Percentiles rank a stretch among this genome's conserved stretches.
Evolutionary conservation across 495 filamentous ascomycete genomes (phyloP).

Genomic region (Penicillium lividum): DNA sequence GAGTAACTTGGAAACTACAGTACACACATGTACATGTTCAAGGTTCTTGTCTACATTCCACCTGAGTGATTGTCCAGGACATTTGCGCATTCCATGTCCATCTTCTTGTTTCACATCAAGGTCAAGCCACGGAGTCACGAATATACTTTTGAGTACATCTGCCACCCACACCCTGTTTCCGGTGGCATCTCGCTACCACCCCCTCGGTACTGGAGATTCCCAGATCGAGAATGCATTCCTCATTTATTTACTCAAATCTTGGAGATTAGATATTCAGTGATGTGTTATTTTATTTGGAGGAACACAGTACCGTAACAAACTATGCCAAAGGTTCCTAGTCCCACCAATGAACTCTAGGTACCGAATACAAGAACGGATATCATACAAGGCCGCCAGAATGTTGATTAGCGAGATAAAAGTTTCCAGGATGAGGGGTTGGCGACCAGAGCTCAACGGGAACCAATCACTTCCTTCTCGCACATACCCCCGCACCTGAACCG

Average conservation of each 20-base stretch:
- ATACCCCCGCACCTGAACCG: neutral
- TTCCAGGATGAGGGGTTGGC: slow-evolving; percentile 6
- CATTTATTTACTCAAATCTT: neutral
- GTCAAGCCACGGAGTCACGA: neutral
- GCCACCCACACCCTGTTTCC: slow-evolving; percentile 1
- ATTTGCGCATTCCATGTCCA: neutral
- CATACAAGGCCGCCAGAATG: neutral
- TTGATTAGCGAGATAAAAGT: slow-evolving; percentile 4
- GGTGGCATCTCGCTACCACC: slow-evolving; percentile 2
- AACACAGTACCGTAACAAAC: neutral
- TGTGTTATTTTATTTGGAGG: no score
- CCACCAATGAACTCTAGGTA: no score
- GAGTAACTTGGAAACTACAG: no score
- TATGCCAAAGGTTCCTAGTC: neutral
- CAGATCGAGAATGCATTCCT: neutral
- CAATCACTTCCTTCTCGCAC: slow-evolving; percentile 4
- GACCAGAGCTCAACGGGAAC: slow-evolving; percentile 5
- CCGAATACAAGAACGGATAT: no score
- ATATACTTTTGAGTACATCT: neutral
- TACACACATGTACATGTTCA: no score
- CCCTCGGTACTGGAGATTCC: neutral
- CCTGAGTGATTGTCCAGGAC: neutral
- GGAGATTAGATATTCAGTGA: no score
- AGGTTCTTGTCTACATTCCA: neutral
- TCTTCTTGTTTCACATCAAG: neutral